phyloP scores from a whole-genome alignment of 139 green algal species.

The Chlorella sp. region DNA sequence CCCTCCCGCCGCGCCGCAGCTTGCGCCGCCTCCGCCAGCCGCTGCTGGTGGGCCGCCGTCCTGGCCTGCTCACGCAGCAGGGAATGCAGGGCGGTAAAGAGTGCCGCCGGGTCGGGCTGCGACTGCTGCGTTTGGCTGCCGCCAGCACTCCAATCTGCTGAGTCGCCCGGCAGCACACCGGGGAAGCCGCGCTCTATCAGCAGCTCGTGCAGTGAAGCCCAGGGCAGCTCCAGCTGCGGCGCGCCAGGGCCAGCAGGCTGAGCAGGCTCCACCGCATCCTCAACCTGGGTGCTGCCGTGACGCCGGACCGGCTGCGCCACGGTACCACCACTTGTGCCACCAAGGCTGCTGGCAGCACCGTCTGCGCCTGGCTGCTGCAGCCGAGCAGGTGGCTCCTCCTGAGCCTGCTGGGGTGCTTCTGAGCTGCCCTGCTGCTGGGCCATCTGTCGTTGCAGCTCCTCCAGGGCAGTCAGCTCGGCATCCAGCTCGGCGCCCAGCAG shows the following conservation, averaged over 20 bases:
- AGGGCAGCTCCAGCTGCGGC: slow-evolving; percentile 6
- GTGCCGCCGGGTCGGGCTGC: background rate
- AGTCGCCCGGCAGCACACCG: background rate
- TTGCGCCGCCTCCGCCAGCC: background rate
- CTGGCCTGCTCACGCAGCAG: slow-evolving; percentile 18
- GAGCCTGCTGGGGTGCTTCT: background rate
- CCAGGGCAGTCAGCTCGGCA: background rate
- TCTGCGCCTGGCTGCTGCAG: too few relatives aligned
- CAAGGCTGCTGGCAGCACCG: too few relatives aligned
- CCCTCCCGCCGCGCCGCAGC: slow-evolving; percentile 10
- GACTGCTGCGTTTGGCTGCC: background rate
- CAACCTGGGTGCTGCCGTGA: background rate
- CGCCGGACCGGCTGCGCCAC: background rate
- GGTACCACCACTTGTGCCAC: background rate
- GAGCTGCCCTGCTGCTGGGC: background rate
- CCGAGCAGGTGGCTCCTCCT: background rate
- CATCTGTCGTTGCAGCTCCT: background rate
- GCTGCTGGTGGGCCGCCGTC: background rate
- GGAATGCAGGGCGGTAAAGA: background rate
- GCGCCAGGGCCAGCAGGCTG: background rate
- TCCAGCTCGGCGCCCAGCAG: background rate
- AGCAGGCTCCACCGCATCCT: background rate
- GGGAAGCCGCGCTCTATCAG: slow-evolving; percentile 27
- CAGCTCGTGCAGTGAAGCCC: slow-evolving; percentile 3
- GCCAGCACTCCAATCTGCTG: background rate